These are phyloP conservation scores for Hypoxylon sp. DNA, from an alignment of 2,329 filamentous ascomycete genomes.

Conservation along the genomic window DNA sequence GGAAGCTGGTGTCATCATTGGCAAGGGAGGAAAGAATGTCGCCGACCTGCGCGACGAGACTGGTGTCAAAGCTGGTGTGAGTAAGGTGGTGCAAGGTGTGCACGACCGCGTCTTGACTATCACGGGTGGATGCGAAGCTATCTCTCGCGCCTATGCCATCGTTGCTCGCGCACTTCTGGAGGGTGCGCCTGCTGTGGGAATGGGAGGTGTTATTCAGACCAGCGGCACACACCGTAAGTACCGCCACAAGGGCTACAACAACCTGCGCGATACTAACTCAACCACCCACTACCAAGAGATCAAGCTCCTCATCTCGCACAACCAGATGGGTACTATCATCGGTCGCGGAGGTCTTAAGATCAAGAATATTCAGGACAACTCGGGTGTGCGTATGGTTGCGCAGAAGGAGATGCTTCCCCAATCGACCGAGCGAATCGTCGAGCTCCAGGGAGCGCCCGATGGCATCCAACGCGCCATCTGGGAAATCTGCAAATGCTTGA, in stretches of 20 bases:
- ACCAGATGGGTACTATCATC: slow-evolving; percentile 99
- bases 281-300: slow-evolving; percentile 68
- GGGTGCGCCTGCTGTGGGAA: slow-evolving; percentile 92
- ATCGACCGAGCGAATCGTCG: slow-evolving; percentile 96
- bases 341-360: slow-evolving; percentile 96
- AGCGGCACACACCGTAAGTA: slow-evolving; percentile 94
- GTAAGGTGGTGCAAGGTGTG: slow-evolving; percentile 97
- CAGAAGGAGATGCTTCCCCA: slow-evolving; percentile 99
- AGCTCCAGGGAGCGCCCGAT: slow-evolving; percentile 93
- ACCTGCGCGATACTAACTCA: slow-evolving; percentile 39
- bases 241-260: slow-evolving; percentile 20
- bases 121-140: slow-evolving; percentile 86
- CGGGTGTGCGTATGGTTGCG: slow-evolving; percentile 97
- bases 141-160: slow-evolving; percentile 90
- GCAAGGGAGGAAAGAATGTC: slow-evolving; percentile 98
- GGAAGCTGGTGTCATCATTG: slow-evolving; percentile 98
- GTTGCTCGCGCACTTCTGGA: slow-evolving; percentile 92
- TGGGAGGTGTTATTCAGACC: slow-evolving; percentile 87
- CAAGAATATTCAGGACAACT: slow-evolving; percentile 98
- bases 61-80: slow-evolving; percentile 96
- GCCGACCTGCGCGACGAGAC: slow-evolving; percentile 97
- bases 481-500: slow-evolving; percentile 98
- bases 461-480: slow-evolving; percentile 96
- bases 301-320: slow-evolving; percentile 98
- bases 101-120: slow-evolving; percentile 97